Evolutionary conservation across 805 yeast genomes (phyloP).

Genomic region (Starmerella khaoyaiensis): DNA sequence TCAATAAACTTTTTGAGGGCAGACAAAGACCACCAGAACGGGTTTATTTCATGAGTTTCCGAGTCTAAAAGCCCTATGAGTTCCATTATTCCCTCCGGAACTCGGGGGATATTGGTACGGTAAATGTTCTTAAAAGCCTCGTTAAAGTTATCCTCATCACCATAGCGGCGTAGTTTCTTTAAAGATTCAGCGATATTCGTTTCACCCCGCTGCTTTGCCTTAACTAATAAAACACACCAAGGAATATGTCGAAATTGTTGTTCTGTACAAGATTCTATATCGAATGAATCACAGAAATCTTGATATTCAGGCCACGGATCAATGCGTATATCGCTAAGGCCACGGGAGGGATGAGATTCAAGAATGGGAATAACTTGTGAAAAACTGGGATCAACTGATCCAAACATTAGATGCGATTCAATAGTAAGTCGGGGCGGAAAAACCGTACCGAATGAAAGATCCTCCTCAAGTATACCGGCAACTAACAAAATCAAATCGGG

Average conservation of each 20-base stretch:
- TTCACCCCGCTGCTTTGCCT: slow-evolving; percentile 34
- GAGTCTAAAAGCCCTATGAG: too few species aligned
- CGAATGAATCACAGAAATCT: slow-evolving; percentile 38
- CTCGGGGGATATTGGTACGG: slow-evolving; percentile 29
- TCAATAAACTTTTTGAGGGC: slow-evolving; percentile 43
- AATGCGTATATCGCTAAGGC: slow-evolving; percentile 50
- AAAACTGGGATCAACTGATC: neutral
- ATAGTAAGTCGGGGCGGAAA: neutral
- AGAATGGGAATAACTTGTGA: slow-evolving; percentile 32
- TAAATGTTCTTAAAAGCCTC: slow-evolving; percentile 39
- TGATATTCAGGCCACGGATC: slow-evolving; percentile 62
- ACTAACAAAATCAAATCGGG: neutral
- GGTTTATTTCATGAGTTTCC: neutral
- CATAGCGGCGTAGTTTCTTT: slow-evolving; percentile 30
- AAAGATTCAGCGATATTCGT: slow-evolving; percentile 26
- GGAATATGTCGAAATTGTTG: slow-evolving; percentile 50
- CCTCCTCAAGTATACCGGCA: too few species aligned
- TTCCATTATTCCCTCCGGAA: slow-evolving; percentile 15
- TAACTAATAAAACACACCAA: slow-evolving; percentile 46
- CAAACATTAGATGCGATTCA: slow-evolving; percentile 4
- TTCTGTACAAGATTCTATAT: slow-evolving; percentile 36
- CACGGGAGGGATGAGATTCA: slow-evolving; percentile 52
- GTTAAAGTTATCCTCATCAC: slow-evolving; percentile 37
- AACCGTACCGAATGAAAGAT: too few species aligned
- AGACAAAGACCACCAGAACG: slow-evolving; percentile 50